Percentiles rank a stretch among this genome's conserved stretches.
Conservation (phyloP, 192 early-diverging fungal genomes). For the Backusella tuberculispora region DNA sequence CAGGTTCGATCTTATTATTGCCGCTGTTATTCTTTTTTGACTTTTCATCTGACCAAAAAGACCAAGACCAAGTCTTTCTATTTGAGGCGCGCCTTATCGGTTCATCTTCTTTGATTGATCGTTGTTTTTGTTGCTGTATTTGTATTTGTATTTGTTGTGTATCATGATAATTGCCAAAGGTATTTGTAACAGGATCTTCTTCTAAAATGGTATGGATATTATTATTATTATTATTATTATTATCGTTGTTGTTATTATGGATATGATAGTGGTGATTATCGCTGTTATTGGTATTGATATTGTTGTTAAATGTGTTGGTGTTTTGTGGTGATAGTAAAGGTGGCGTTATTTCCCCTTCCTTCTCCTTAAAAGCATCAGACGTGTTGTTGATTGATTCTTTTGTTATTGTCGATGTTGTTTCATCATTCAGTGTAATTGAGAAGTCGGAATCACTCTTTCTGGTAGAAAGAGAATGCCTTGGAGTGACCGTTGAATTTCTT, state of each 20-base stretch:
- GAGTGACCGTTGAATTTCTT: constrained; percentile 47
- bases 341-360: background rate
- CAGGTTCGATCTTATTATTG: background rate
- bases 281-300: background rate
- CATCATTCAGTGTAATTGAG: constrained; percentile 3
- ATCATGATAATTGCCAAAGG: background rate
- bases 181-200: constrained; percentile 2
- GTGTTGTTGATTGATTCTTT: constrained; percentile 3
- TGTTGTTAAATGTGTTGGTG: background rate
- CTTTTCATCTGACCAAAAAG: constrained; percentile 31
- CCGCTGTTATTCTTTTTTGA: constrained; percentile 16
- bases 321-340: background rate
- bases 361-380: constrained; percentile 12
- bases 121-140: background rate
- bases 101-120: background rate
- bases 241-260: background rate
- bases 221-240: background rate
- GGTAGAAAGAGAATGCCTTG: background rate
- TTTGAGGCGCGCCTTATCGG: constrained; percentile 7
- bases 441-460: constrained; percentile 17
- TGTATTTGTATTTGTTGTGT: background rate
- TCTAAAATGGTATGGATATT: constrained; percentile 10
- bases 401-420: background rate
- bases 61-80: constrained; percentile 22
- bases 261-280: background rate